Base-by-base conservation (phyloP, 2,329 filamentous ascomycete species). In the Purpureocillium lavendulum region DNA sequence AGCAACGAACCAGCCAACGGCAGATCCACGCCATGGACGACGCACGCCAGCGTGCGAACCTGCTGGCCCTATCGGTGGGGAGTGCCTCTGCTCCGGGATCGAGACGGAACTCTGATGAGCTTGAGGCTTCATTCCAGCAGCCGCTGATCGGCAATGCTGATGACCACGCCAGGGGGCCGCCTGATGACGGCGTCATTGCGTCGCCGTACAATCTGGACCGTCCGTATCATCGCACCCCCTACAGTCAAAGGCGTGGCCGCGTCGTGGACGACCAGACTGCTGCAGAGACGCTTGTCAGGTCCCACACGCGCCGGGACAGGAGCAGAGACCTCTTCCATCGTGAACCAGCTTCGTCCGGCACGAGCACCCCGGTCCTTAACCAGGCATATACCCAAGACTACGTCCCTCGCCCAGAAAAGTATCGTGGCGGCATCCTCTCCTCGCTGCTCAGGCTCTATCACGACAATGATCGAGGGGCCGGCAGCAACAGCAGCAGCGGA, bases 371-470 rank as follows among this genome's bases (percentile, higher is more conserved):
- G 1, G 48, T 60, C 9, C 46, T 54, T 14, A 67, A 75, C 33
- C 67, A 73, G 16, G 72, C 76, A 33, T 71, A 76, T 40, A 53
- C 52, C 12, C 57, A 64, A 34, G 63, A 66, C 40, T 86, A 85
- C 52, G 74, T 85, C 14, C 77, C 81, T 33, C 69, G 71, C 32
- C 84, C 84, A 4, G 62, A 69, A 16, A 74, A 81, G 45, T 89
- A 86, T 56, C 77, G 80, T 36, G 82, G 80, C 24, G 84, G 87
- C 24, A 76, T 90, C 35, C 65, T 94, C 1, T 80, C 81, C 3
- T 82, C 80, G 0, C 65, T 94, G 0, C 65, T 92, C 36, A 85
- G 81, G 57, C 68, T 88, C 9, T 82, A 86, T 52, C 71, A 77
- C 42, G 66, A 30, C 29, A 6, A 75, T 44, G 66, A 69, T 34